Evolutionary conservation across 129 eudicot genomes (phyloP).

Genomic region (Tagetes erecta): DNA sequence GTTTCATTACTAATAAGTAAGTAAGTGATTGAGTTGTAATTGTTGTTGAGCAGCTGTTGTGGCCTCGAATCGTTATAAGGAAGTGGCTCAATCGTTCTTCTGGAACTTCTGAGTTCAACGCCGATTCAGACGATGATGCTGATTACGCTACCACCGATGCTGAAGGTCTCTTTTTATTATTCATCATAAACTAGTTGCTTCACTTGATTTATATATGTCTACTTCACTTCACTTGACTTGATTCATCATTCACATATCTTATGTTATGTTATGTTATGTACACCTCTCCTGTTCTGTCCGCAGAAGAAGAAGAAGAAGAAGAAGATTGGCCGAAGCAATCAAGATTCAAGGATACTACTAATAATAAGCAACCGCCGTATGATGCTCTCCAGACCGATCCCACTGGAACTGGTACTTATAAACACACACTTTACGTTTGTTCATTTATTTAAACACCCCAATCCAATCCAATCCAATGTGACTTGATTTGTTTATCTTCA

Average conservation of each 20-base stretch:
- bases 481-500: no score
- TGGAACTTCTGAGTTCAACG: conserved; percentile 55
- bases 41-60: conserved; percentile 65
- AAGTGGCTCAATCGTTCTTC: conserved; percentile 68
- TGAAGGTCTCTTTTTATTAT: conserved; percentile 31
- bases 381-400: conserved; percentile 34
- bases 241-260: not conserved
- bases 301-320: no score
- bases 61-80: conserved; percentile 71
- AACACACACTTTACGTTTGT: no score
- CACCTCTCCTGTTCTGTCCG: no score
- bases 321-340: conserved; percentile 41
- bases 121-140: conserved; percentile 55
- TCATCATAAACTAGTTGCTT: no score
- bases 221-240: not conserved
- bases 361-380: conserved; percentile 13
- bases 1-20: no score
- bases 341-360: conserved; percentile 36
- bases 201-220: no score
- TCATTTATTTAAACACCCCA: no score
- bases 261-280: not conserved
- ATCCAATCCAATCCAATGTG: no score
- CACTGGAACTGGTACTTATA: conserved; percentile 24
- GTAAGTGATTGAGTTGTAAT: not conserved
- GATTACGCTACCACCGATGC: conserved; percentile 34